Conservation (phyloP, 2,329 filamentous ascomycete species). For the Chalaropsis thielavioides region DNA sequence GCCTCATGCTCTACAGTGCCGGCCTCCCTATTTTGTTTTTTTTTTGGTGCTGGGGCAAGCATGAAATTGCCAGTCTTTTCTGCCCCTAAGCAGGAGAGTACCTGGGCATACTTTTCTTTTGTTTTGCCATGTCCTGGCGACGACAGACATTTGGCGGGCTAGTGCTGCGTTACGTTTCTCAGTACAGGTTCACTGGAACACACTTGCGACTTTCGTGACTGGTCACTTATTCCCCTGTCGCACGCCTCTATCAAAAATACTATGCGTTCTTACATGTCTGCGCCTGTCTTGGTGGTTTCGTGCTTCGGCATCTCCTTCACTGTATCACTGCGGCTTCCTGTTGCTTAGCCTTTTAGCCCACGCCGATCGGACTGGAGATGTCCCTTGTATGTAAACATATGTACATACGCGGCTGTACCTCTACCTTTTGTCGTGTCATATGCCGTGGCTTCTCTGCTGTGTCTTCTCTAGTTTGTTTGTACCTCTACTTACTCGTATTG, state of each 20-base stretch:
- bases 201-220: neutral
- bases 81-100: neutral
- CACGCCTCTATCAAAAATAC: neutral
- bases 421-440: neutral
- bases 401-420: neutral
- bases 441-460: neutral
- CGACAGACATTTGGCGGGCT: neutral
- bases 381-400: neutral
- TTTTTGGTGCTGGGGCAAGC: neutral
- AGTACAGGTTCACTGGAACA: constrained; percentile 8
- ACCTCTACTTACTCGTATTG: neutral
- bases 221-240: neutral
- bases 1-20: neutral
- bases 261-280: neutral
- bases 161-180: constrained; percentile 1
- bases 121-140: neutral
- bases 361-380: neutral
- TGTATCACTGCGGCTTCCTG: constrained; percentile 4
- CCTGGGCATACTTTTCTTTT: neutral
- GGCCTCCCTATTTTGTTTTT: neutral
- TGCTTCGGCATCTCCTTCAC: constrained; percentile 2
- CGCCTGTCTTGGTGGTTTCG: neutral
- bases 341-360: neutral
- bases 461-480: neutral
- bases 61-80: neutral